A percentile compares a stretch with the other conserved stretches of the same genome.
These are phyloP conservation scores for Aspergillus sp. DNA, from an alignment of 2,329 filamentous ascomycete species.

Conservation along the genomic window DNA sequence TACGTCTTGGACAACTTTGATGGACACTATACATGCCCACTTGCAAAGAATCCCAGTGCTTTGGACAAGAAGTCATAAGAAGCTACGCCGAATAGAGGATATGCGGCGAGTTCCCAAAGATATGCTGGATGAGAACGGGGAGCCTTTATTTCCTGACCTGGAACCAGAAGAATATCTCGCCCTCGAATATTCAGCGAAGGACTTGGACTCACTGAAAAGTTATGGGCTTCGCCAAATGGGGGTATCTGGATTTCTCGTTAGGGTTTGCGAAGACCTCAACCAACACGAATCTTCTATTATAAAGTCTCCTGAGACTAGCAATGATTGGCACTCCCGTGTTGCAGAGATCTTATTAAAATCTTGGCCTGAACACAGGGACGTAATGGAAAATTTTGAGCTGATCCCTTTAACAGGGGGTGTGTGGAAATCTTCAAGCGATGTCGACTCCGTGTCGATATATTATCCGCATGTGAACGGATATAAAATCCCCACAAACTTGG, in stretches of 20 bases:
- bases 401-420: background rate
- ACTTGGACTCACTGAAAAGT: background rate
- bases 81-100: constrained; percentile 1
- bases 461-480: background rate
- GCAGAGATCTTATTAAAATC: background rate
- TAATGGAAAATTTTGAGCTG: background rate
- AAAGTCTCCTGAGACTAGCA: background rate
- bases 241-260: background rate
- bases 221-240: constrained; percentile 2
- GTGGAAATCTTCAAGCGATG: background rate
- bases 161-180: constrained; percentile 3
- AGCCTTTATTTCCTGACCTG: constrained; percentile 3
- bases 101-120: constrained; percentile 1
- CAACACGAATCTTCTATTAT: constrained; percentile 1
- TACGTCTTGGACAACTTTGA: constrained; percentile 5
- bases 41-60: background rate
- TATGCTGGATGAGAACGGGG: constrained; percentile 3
- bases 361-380: background rate
- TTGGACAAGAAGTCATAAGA: constrained; percentile 3
- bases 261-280: constrained; percentile 2
- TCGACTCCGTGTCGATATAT: background rate
- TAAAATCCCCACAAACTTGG: background rate
- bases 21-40: background rate
- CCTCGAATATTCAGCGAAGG: background rate
- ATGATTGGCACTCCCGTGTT: constrained; percentile 6